Evolutionary conservation across 176 grass and related monocot species (phyloP), one percentile per base, ranked within the genome.

Genomic region (Leersia perrieri): DNA sequence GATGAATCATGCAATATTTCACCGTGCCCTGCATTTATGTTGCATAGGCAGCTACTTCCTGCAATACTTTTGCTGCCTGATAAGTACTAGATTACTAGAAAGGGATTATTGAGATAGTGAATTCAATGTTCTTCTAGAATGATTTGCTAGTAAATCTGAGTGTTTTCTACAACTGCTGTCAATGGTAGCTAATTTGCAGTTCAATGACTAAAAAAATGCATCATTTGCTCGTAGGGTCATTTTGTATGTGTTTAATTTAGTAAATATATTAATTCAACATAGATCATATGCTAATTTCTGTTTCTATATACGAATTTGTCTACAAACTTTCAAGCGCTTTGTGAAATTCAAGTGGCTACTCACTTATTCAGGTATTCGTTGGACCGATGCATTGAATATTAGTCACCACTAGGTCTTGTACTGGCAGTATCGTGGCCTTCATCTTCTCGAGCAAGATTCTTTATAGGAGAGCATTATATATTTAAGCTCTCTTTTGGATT

Each of bases 231-330:
- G 35, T 29, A 55, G 60, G 61, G 44, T 22, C 23, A 57, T 33
- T 42, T 55, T 60, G 18, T 32, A 66, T 25, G 12, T 65, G 41
- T 57, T 79, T 53, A 35, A 51, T 40, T 42, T 79, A 34, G 74
- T 72, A 45, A 47, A 77, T n/a, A 78, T 3, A 45, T 63, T 45
- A 49, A 49, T 78, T 79, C 51, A 45, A 22, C 38, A 63, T 70
- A 47, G 31, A 45, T 0, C 53, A 28, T 70, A 53, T 68, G 44
- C 9, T 18, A 61, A 53, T 15, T 68, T 82, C 2, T 53, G 38
- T 23, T 77, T n/a, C 31, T 87, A 63, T 47, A 51, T 63, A 39
- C 12, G 47, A 87, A 68, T 5, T 51, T 62, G 4, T 26, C 33
- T 55, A 32, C 8, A 63, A 45, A 33, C 11, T 63, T 73, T 26